Base-by-base conservation (phyloP, 768 basidiomycete species). In the Lactifluus pinguis region DNA sequence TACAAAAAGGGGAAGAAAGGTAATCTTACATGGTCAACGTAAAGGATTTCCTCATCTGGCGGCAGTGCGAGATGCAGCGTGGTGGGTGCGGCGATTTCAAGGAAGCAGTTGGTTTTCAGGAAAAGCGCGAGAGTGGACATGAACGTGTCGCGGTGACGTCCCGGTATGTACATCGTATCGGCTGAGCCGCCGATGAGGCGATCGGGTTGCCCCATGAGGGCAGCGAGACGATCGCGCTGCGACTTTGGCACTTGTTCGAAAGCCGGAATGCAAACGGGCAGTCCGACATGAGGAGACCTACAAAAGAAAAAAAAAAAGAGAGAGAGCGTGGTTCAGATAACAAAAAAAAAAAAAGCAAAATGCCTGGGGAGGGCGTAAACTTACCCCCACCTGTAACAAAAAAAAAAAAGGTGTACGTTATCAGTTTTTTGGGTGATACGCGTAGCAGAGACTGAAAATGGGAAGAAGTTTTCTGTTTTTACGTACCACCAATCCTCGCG, bases 131-230 rank as follows among this genome's bases (percentile, higher is more conserved):
- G 68, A 10, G 73, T 69, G 15, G 77, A 73, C 72, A 79, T 74
- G 69, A 80, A 76, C 7, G 65, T 57, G 13, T 56, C 57, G 39
- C 74, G 73, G 57, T 77, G 75, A 2, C 72, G 71, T 13, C 75
- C 75, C 6, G 80, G 80, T 49, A 80, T 73, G 65, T 81, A 80
- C 55, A 80, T 55, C 51, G 79, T 81, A 60, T 80, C 79, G 17
- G 71, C 75, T 0, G 77, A 80, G 14, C 80, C 80, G 19, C 79
- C 78, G 41, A 81, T 71, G 30, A 80, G 69, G 38, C 76, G 73
- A 39, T 74, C 73, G 52, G 67, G 60, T 10, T 69, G 73, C 32
- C 70, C 58, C 5, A 70, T 75, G 17, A 74, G 68, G 9, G 64
- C 59, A n/a, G 76, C 74, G 29, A 80, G 69, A 19, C 70, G 71